phyloP scores from a whole-genome alignment of 2,329 filamentous ascomycete genomes.

The Aspergillaceae sp. region DNA sequence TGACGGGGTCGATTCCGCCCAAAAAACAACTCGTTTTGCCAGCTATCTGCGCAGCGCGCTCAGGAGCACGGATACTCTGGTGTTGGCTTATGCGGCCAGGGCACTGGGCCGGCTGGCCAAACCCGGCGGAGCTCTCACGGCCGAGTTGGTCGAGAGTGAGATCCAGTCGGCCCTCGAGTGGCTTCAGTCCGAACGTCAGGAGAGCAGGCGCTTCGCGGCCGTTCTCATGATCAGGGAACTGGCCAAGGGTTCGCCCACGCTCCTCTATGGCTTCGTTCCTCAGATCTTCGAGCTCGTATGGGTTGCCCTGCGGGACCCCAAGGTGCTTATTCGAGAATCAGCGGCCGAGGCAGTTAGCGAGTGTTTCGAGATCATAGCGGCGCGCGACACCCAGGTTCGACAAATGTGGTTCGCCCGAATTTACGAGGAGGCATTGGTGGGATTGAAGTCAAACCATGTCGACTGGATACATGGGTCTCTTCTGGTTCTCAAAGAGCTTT shows the following conservation, averaged over 20 bases:
- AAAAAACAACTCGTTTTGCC: slow-evolving; percentile 90
- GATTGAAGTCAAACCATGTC: slow-evolving; percentile 69
- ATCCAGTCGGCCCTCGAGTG: slow-evolving; percentile 94
- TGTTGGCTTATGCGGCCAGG: slow-evolving; percentile 82
- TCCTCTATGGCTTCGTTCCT: slow-evolving; percentile 93
- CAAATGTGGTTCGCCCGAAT: slow-evolving; percentile 84
- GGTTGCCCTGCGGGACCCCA: slow-evolving; percentile 82
- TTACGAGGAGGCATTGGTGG: slow-evolving; percentile 72
- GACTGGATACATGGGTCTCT: slow-evolving; percentile 92
- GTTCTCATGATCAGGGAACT: slow-evolving; percentile 86
- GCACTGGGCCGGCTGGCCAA: slow-evolving; percentile 84
- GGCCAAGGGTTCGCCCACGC: slow-evolving; percentile 82
- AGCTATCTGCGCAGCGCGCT: slow-evolving; percentile 82
- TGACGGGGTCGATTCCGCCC: slow-evolving; percentile 83
- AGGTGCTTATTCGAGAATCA: slow-evolving; percentile 83
- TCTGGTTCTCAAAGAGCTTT: slow-evolving; percentile 81
- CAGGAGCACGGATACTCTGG: slow-evolving; percentile 79
- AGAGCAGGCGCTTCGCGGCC: slow-evolving; percentile 86
- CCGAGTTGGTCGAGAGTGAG: slow-evolving; percentile 91
- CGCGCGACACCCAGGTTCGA: slow-evolving; percentile 81
- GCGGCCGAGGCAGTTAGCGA: slow-evolving; percentile 89
- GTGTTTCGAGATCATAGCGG: slow-evolving; percentile 90
- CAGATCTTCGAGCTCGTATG: slow-evolving; percentile 94
- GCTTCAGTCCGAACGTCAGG: slow-evolving; percentile 88
- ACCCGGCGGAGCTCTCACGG: slow-evolving; percentile 86